phyloP scores from a whole-genome alignment of 768 basidiomycete species.

The Kwoniella botswanensis region DNA sequence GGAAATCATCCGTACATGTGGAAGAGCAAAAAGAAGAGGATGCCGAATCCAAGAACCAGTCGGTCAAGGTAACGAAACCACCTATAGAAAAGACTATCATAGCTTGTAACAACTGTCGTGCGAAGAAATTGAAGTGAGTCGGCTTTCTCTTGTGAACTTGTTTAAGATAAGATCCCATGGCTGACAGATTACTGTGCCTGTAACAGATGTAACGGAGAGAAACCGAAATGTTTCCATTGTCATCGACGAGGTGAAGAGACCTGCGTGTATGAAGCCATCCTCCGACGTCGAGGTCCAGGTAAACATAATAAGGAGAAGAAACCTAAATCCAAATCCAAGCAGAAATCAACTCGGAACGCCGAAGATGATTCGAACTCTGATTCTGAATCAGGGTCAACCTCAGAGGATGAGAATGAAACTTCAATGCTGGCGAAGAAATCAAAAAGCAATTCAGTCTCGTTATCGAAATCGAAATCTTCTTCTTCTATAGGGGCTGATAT shows the following conservation, averaged over 20 bases:
- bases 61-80: background rate
- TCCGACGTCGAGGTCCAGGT: conserved; percentile 57
- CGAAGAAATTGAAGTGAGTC: conserved; percentile 48
- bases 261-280: conserved; percentile 54
- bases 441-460: background rate
- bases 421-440: background rate
- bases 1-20: background rate
- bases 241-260: conserved; percentile 36
- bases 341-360: background rate
- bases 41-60: background rate
- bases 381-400: background rate
- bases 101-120: conserved; percentile 48
- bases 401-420: background rate
- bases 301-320: conserved; percentile 51
- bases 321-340: background rate
- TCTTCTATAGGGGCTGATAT: no score
- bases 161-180: background rate
- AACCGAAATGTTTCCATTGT: conserved; percentile 56
- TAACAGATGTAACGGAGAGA: conserved; percentile 56
- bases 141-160: background rate
- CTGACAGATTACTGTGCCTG: background rate
- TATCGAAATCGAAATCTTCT: no score
- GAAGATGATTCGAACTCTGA: background rate
- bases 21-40: background rate
- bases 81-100: conserved; percentile 33